phyloP scores from a whole-genome alignment of 2,329 filamentous ascomycete species.

The Alternaria sp. region DNA sequence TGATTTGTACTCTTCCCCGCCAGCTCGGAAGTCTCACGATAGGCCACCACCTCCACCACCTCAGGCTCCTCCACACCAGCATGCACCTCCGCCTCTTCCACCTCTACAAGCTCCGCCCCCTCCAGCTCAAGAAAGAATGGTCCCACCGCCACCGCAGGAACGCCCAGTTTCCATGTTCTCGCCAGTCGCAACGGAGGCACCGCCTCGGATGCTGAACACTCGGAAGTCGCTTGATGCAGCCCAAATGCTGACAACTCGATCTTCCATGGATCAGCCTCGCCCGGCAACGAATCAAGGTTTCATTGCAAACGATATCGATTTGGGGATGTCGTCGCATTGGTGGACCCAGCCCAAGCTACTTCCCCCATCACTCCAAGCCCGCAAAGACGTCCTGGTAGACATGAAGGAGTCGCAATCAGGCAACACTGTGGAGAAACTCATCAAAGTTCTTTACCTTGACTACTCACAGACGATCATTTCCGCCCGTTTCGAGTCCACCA shows the following conservation, averaged over 20 bases:
- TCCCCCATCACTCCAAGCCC: slow-evolving; percentile 80
- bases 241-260: slow-evolving; percentile 59
- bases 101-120: slow-evolving; percentile 48
- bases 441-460: slow-evolving; percentile 91
- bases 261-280: slow-evolving; percentile 77
- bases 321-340: slow-evolving; percentile 78
- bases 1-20: slow-evolving; percentile 46
- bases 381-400: slow-evolving; percentile 83
- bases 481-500: slow-evolving; percentile 76
- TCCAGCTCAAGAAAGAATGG: slow-evolving; percentile 45
- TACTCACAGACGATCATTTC: slow-evolving; percentile 94
- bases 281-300: slow-evolving; percentile 76
- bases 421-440: slow-evolving; percentile 76
- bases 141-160: slow-evolving; percentile 49
- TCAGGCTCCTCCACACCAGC: slow-evolving; percentile 43
- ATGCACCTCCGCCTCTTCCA: slow-evolving; percentile 46
- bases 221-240: slow-evolving; percentile 71
- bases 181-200: slow-evolving; percentile 46
- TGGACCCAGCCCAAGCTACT: slow-evolving; percentile 82
- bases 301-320: slow-evolving; percentile 86
- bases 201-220: slow-evolving; percentile 51
- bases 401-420: slow-evolving; percentile 79
- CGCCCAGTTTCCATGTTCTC: slow-evolving; percentile 37
- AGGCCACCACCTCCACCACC: slow-evolving; percentile 46
- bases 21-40: slow-evolving; percentile 45